Percentiles rank a stretch among this genome's conserved stretches.
These are phyloP conservation scores for Trichoderma breve DNA, from an alignment of 2,329 filamentous ascomycete species.

Conservation along the genomic window DNA sequence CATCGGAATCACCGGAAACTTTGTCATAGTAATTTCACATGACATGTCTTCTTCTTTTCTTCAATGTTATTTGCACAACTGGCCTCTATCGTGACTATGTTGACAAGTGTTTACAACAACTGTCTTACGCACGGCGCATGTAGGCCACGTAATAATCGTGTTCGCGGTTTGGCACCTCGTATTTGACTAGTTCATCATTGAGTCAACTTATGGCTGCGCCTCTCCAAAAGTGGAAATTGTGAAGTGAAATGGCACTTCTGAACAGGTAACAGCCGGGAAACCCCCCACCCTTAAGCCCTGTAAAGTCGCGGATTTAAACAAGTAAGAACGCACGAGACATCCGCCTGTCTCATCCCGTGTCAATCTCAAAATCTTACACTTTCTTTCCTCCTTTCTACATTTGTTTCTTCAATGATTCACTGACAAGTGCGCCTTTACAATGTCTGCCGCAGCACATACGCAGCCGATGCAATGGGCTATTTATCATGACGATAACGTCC, in stretches of 20 bases:
- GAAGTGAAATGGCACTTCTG: background rate
- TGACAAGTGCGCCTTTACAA: background rate
- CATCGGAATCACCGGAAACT: background rate
- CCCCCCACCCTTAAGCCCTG: background rate
- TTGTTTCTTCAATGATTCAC: background rate
- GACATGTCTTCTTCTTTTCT: background rate
- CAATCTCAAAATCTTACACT: background rate
- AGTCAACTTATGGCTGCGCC: background rate
- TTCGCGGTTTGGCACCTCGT: background rate
- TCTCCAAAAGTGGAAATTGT: background rate
- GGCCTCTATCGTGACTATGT: background rate
- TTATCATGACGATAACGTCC: background rate
- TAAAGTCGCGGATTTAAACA: background rate
- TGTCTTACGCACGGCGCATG: background rate
- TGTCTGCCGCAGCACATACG: background rate
- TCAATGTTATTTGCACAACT: background rate
- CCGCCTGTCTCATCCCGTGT: background rate
- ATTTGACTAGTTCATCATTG: background rate
- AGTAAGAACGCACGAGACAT: background rate
- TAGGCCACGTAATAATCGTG: background rate
- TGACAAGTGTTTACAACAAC: background rate
- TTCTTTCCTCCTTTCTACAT: background rate
- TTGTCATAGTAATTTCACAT: background rate
- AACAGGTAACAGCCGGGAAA: background rate
- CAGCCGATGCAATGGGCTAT: constrained; percentile 5